These are phyloP conservation scores for Pelargonium fulgidum DNA, from an alignment of 441 rosid genomes.

Conservation along the genomic window DNA sequence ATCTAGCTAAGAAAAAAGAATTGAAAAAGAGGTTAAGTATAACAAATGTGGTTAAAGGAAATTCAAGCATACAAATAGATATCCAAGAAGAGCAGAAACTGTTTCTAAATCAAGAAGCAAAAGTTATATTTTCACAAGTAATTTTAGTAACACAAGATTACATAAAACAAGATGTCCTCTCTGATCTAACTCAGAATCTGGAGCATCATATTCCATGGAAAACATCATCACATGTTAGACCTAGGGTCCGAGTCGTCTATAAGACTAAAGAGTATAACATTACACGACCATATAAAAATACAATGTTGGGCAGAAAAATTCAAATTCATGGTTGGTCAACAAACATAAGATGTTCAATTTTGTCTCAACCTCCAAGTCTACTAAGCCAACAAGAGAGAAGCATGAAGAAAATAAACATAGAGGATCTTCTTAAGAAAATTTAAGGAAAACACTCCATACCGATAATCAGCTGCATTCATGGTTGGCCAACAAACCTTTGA, in stretches of 20 bases:
- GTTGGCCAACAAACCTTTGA: slow-evolving; percentile 9
- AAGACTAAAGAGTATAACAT: background rate
- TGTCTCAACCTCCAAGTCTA: slow-evolving; percentile 27
- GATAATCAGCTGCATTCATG: background rate
- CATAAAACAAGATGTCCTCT: background rate
- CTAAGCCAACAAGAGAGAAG: slow-evolving; percentile 15
- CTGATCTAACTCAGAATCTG: too few species aligned
- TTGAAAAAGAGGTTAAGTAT: slow-evolving; percentile 10
- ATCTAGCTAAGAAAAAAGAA: slow-evolving; percentile 23
- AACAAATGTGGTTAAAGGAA: slow-evolving; percentile 2
- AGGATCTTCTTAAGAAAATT: slow-evolving; percentile 14
- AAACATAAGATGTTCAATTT: slow-evolving; percentile 39
- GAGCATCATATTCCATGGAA: too few species aligned
- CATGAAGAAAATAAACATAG: slow-evolving; percentile 6
- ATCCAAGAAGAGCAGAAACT: too few species aligned
- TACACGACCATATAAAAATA: background rate
- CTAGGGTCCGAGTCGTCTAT: too few species aligned
- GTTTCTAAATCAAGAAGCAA: background rate
- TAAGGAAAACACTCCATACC: background rate
- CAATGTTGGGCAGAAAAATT: slow-evolving; percentile 15
- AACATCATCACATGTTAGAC: too few species aligned
- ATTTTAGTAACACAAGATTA: background rate
- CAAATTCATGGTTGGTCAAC: slow-evolving; percentile 40
- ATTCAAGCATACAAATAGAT: slow-evolving; percentile 13
- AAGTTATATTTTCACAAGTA: background rate